Base-by-base conservation (phyloP, 2,329 filamentous ascomycete genomes). In the Triangularia verruculosa region DNA sequence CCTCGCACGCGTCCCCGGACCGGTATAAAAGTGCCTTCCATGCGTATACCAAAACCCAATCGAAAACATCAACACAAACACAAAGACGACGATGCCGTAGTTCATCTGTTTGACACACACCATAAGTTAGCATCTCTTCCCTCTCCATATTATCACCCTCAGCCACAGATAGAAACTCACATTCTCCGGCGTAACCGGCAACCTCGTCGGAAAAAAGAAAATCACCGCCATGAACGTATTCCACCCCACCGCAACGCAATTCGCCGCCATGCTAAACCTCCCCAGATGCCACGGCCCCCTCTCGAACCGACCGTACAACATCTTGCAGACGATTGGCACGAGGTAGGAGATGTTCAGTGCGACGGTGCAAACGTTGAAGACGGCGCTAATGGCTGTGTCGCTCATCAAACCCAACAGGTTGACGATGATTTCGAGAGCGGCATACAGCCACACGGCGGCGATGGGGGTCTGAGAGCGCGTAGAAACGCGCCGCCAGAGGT, bases 321-420 rank as follows among this genome's bases (percentile, higher is more conserved):
- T 69, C 72, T 83, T 83, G 74, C 80, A 83, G 57, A 77, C 62
- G 63, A 85, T 82, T 2, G 82, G 82, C 61, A 84, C 82, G 69
- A 79, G 77, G 72, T 84, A 85, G 52, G 75, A 78, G 75, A 80
- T 78, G 66, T 83, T 81, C 15, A 83, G 74, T 22, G 80, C 79
- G 54, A 83, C 82, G 30, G 81, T 80, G 66, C 79, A 82, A 17
- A 83, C 75, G 68, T 81, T 82, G 74, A 84, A 84, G 20, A 83
- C 78, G 56, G 79, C 82, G 8, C 73, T 67, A 57, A 83, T 82
- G 47, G 80, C 79, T 13, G 78, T 78, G 64, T 82, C 82, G 13
- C 79, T 82, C 34, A 79, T 82, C 4, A 86, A 76, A 34, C 79
- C 83, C 66, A 86, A 82, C 64, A 85, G 73, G 70, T 84, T 85